Evolutionary conservation across 257 asterid genomes (phyloP), one percentile per base, ranked within the genome.

Genomic region (Echium plantagineum): DNA sequence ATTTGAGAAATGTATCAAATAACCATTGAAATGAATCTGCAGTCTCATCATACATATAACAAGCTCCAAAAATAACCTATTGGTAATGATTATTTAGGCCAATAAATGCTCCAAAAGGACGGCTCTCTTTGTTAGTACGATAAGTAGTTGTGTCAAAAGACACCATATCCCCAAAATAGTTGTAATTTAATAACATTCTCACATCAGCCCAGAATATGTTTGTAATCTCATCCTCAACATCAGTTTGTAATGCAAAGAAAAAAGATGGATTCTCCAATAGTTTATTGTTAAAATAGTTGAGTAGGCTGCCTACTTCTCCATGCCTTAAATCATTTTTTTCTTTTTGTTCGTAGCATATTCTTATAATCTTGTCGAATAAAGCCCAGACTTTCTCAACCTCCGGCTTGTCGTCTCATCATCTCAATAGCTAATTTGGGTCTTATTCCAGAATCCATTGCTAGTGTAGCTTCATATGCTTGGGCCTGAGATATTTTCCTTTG

Each of bases 1-100:
- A 30, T 57, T 20, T 57, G 5, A 35, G 7, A 57, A 57, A 57
- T 21, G 60, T 57, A 3, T 57, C 60, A 57, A 57, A 57, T 6
- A 57, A 22, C 38, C 60, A 57, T 35, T 57, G 38, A 10, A 57
- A 57, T 21, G 60, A 12, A 7, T 13, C 18, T 6, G 60, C 32
- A 0, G 60, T 21, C 32, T 57, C 60, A 7, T 57, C 60, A 57
- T 20, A 57, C 38, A 57, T 32, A 1, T 3, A 32, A 32, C 42
- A 32, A 32, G 42, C 42, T 5, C 42, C 42, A 32, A 32, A 32
- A 32, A 32, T 32, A 32, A 32, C 42, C 9, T 32, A 9, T 32
- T 32, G 42, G 42, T 32, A 32, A 32, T 32, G 42, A 32, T 32
- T 32, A 32, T 32, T 32, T 32, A 32, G 42, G 42, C 42, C 42